Conservation (phyloP, 2,329 filamentous ascomycete species). For the Fusarium pseudonygamai region DNA sequence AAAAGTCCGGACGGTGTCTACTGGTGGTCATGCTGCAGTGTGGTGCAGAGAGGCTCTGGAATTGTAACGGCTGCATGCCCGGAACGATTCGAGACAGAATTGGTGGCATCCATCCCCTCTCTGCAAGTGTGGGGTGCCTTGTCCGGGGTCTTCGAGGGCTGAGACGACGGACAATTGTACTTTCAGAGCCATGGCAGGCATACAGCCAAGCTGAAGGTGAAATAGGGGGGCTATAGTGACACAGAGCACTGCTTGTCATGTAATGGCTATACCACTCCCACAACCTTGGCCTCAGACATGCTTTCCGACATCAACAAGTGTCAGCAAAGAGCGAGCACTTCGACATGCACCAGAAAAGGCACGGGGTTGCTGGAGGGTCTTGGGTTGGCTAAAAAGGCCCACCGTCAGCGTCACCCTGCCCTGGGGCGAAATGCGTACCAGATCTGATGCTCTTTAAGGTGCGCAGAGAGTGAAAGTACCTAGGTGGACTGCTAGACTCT, state of each 20-base stretch:
- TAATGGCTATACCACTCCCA: background rate
- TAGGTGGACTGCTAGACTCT: slow-evolving; percentile 23
- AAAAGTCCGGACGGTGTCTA: slow-evolving; percentile 9
- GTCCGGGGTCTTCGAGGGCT: slow-evolving; percentile 25
- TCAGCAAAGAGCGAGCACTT: slow-evolving; percentile 13
- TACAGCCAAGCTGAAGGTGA: background rate
- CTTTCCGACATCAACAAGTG: background rate
- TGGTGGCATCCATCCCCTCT: slow-evolving; percentile 24
- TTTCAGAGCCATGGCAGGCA: background rate
- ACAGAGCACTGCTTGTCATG: background rate
- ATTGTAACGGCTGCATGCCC: slow-evolving; percentile 29
- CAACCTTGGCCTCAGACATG: background rate
- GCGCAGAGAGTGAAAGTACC: background rate
- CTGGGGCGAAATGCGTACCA: slow-evolving; percentile 30
- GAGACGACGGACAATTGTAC: slow-evolving; percentile 4
- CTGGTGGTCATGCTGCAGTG: slow-evolving; percentile 11
- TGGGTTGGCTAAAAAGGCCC: slow-evolving; percentile 34
- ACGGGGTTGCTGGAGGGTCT: slow-evolving; percentile 36
- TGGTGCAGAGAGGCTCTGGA: slow-evolving; percentile 35
- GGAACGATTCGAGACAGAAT: slow-evolving; percentile 28
- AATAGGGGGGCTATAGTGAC: background rate
- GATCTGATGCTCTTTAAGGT: slow-evolving; percentile 20
- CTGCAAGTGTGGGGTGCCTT: slow-evolving; percentile 21
- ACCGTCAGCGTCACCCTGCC: slow-evolving; percentile 35
- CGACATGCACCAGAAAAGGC: slow-evolving; percentile 20